Conservation (phyloP, 352 stramenopile genomes). For the Pseudoperonospora humuli region DNA sequence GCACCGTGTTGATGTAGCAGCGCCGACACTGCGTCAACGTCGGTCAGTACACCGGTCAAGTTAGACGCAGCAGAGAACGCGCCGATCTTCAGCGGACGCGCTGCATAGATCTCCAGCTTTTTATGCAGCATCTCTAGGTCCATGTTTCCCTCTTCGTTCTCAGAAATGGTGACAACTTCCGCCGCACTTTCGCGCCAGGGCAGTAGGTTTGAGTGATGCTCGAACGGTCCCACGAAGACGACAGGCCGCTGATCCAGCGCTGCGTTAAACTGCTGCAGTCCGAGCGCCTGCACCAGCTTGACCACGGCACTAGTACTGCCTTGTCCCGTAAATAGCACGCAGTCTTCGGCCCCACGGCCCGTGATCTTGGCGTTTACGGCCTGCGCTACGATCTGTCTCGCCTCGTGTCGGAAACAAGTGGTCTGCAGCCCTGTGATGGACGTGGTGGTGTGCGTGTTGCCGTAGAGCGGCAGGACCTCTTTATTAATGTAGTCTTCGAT, state of each 20-base stretch:
- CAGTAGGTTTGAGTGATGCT: constrained; percentile 98
- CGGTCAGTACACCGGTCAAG: constrained; percentile 90
- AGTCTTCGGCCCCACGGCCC: constrained; percentile 85
- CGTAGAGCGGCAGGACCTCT: constrained; percentile 91
- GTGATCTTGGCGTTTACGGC: constrained; percentile 86
- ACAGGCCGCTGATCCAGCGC: constrained; percentile 36
- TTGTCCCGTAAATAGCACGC: constrained; percentile 92
- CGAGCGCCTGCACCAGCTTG: constrained; percentile 70
- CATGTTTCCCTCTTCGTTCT: constrained; percentile 40
- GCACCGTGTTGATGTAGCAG: constrained; percentile 89
- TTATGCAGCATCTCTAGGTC: constrained; percentile 45
- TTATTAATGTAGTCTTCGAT: constrained; percentile 87
- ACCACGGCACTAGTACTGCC: constrained; percentile 80
- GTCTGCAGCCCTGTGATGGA: constrained; percentile 72
- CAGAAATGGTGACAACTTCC: constrained; percentile 69
- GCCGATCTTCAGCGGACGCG: constrained; percentile 68
- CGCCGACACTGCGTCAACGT: constrained; percentile 86
- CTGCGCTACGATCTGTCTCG: constrained; percentile 90
- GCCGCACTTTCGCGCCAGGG: constrained; percentile 91
- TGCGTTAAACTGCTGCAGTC: constrained; percentile 29
- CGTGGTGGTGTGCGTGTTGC: constrained; percentile 95
- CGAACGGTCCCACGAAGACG: constrained; percentile 91
- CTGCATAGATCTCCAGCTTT: constrained; percentile 42
- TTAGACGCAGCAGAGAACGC: constrained; percentile 94
- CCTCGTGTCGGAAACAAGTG: constrained; percentile 93